Base-by-base conservation (phyloP, 2,329 filamentous ascomycete genomes). In the Colletotrichum theobromicola region DNA sequence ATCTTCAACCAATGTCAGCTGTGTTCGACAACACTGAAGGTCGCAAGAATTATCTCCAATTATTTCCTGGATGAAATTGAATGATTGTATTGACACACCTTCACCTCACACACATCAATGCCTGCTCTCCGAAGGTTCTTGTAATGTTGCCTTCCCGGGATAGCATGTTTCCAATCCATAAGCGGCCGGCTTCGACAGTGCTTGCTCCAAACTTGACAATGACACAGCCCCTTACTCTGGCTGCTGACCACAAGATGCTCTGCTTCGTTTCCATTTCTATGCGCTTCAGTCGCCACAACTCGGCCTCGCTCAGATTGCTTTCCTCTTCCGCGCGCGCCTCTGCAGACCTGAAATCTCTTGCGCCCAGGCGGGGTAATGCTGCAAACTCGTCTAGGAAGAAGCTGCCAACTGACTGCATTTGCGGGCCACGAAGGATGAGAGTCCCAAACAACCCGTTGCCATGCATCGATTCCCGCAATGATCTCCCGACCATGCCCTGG, bases 171-270 rank as follows among this genome's bases (percentile, higher is more conserved):
- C 92, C 91, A 72, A 98, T 88, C 95, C 96, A 98, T 61, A 90
- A 86, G 77, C 94, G 91, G 5, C 93, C 95, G 30, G 93, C 93
- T 82, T 98, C 95, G 28, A 98, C 93, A 58, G 93, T 93, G 69
- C 88, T 89, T 2, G 96, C 94, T 2, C 94, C 95, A 82, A 98
- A 97, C 83, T 98, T 98, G 78, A 98, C 93, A 30, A 98, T 89
- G 5, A 97, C 93, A 80, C 96, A 98, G 5, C 95, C 93, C 67
- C 95, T 90, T 37, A 97, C 92, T 30, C 89, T 90, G 16, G 95
- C 94, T 15, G 94, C 94, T 30, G 95, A 96, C 95, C 95, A 98
- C 5, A 96, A 86, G 5, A 98, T 83, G 18, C 90, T 90, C 63
- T 89, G 86, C 12, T 84, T 80, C 75, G 84, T 88, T 82, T 97